Evolutionary conservation across 2,329 filamentous ascomycete species (phyloP).

Genomic region (Leptosphaerulina australis): DNA sequence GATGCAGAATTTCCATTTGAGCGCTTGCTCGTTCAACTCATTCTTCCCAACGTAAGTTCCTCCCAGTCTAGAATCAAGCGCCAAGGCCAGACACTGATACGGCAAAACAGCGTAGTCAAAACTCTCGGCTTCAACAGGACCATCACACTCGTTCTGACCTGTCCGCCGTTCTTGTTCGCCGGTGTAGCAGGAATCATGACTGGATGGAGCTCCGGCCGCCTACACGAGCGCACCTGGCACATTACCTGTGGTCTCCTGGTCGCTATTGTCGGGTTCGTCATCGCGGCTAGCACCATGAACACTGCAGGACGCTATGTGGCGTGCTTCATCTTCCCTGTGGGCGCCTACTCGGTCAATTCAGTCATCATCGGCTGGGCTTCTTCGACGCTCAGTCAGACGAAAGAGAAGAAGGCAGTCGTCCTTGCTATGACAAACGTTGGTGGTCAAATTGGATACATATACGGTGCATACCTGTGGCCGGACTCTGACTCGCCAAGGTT

Average conservation of each 20-base stretch:
- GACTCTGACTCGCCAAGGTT: conserved; percentile 33
- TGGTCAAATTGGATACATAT: conserved; percentile 40
- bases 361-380: conserved; percentile 41
- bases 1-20: conserved; percentile 41
- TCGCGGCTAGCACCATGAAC: conserved; percentile 36
- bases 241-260: conserved; percentile 53
- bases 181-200: conserved; percentile 55
- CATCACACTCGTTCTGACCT: conserved; percentile 46
- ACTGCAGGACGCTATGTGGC: conserved; percentile 38
- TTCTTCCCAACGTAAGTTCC: conserved; percentile 43
- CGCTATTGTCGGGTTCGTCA: conserved; percentile 53
- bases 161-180: conserved; percentile 57
- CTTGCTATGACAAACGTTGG: conserved; percentile 40
- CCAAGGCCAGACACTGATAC: neutral
- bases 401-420: conserved; percentile 41
- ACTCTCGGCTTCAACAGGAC: conserved; percentile 48
- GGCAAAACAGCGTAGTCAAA: conserved; percentile 38
- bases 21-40: conserved; percentile 40
- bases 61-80: too few species aligned
- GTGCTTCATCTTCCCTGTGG: conserved; percentile 41
- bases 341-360: conserved; percentile 40
- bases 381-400: conserved; percentile 37
- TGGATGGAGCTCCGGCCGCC: conserved; percentile 58
- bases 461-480: conserved; percentile 39
- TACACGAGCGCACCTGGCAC: conserved; percentile 59